Percentiles rank a stretch among this genome's conserved stretches.
Conservation (phyloP, 2,329 filamentous ascomycete species). For the Penicillium digitatum region DNA sequence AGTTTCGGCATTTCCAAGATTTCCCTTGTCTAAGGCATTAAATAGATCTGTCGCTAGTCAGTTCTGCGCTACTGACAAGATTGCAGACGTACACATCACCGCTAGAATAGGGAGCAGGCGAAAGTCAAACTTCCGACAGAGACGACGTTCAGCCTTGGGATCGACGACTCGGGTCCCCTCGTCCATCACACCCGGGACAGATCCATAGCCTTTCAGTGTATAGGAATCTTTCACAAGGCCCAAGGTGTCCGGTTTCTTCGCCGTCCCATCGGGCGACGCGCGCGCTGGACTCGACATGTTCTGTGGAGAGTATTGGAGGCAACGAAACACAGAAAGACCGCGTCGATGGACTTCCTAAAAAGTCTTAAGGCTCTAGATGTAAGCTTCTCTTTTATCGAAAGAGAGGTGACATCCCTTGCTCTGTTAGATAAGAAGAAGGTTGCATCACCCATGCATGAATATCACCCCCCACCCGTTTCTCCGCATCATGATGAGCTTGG, state of each 20-base stretch:
- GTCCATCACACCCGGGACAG: conserved; percentile 19
- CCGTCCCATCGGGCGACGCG: conserved; percentile 14
- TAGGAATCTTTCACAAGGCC: conserved; percentile 17
- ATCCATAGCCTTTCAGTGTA: conserved; percentile 19
- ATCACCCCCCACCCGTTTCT: conserved; percentile 26
- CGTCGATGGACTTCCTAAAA: not conserved
- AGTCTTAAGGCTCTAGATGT: not conserved
- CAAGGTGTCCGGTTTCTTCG: conserved; percentile 12
- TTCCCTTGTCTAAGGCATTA: conserved; percentile 51
- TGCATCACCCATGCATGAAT: conserved; percentile 14
- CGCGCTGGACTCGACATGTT: conserved; percentile 4
- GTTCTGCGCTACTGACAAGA: not conserved
- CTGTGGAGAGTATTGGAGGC: not conserved
- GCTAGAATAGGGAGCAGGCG: conserved; percentile 55
- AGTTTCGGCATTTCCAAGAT: conserved; percentile 56
- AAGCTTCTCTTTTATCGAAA: conserved; percentile 9
- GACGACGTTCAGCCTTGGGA: conserved; percentile 45
- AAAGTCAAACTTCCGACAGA: conserved; percentile 53
- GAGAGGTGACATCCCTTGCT: conserved; percentile 16
- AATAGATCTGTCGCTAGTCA: conserved; percentile 48
- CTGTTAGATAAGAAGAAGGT: conserved; percentile 19
- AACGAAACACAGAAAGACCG: not conserved
- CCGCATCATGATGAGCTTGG: conserved; percentile 13
- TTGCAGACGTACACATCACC: conserved; percentile 49
- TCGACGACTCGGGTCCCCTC: conserved; percentile 39